Evolutionary conservation across 805 yeast genomes (phyloP).

Genomic region (Dipodascus geniculatus): DNA sequence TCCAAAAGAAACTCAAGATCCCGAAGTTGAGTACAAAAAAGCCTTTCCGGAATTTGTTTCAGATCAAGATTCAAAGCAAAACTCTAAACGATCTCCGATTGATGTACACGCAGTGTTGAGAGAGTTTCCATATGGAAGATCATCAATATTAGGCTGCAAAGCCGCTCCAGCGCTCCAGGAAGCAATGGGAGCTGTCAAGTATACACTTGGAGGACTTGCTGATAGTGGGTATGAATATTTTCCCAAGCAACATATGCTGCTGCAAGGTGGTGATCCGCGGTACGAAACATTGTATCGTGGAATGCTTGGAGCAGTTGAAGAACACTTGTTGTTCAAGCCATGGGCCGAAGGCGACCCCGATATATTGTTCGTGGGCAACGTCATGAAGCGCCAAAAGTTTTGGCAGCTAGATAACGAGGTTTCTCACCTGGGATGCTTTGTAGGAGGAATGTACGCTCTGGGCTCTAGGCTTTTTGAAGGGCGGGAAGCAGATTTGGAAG

Average conservation of each 20-base stretch:
- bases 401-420: slow-evolving; percentile 24
- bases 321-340: slow-evolving; percentile 36
- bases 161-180: slow-evolving; percentile 2
- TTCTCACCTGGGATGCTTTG: slow-evolving; percentile 39
- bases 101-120: background rate
- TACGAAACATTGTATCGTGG: slow-evolving; percentile 26
- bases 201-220: slow-evolving; percentile 31
- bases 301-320: slow-evolving; percentile 27
- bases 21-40: background rate
- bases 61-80: background rate
- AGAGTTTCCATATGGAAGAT: background rate
- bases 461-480: slow-evolving; percentile 32
- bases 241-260: slow-evolving; percentile 35
- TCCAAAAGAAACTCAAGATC: background rate
- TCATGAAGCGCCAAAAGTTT: slow-evolving; percentile 4
- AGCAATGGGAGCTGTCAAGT: slow-evolving; percentile 13
- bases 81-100: background rate
- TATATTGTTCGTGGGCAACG: slow-evolving; percentile 24
- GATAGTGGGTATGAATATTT: slow-evolving; percentile 40
- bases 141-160: background rate
- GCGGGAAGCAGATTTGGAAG: slow-evolving; percentile 25
- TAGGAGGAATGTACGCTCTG: slow-evolving; percentile 43
- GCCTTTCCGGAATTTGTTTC: background rate
- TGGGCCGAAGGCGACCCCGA: slow-evolving; percentile 30
- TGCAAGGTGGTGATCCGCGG: slow-evolving; percentile 27